Base-by-base conservation (phyloP, 768 basidiomycete genomes). In the Naganishia vaughanmartiniae region DNA sequence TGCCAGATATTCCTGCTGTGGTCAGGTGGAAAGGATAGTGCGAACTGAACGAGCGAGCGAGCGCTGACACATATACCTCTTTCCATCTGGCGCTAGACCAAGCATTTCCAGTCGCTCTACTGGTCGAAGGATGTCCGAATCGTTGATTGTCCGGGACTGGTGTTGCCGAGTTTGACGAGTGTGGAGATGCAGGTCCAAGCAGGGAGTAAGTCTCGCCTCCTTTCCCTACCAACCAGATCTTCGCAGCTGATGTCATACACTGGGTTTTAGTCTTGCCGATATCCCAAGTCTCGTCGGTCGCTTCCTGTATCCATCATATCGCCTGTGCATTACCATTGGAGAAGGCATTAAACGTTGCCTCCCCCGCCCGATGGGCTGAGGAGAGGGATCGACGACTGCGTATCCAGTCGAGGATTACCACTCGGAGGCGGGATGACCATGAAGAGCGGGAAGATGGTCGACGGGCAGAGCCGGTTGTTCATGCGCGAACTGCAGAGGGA, bases 61-160 rank as follows among this genome's bases (percentile, higher is more conserved):
- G 42, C 42, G 15, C 26, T 46, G 17, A 48, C 21, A n/a, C 34
- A 42, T 30, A 34, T 42, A 21, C 4, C 51, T 30, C 7, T 42
- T 9, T 66, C 10, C 88, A 91, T 0, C 95, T 93, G 0, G 92
- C 93, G 0, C 90, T 91, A 98, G 83, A 99, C 96, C 17, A 99
- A 99, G 79, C 95, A 99, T 82, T 97, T 98, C 83, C 96, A 99
- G 81, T 98, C 96, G 0, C 93, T 97, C 75, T 88, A 92, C 76
- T 71, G 67, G 68, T 93, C 93, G 14, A 87, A 89, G 21, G 84
- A 87, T 2, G 89, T 98, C 51, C 84, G 89, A 55, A 86, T 99
- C 24, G 98, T 94, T 75, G 96, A 99, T 82, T 99, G 96, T 83
- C 96, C 96, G 21, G 96, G 96, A 78, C 84, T 98, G 42, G 96